Evolutionary conservation across 768 basidiomycete genomes (phyloP).

Genomic region (Tricholoma saponaceum): DNA sequence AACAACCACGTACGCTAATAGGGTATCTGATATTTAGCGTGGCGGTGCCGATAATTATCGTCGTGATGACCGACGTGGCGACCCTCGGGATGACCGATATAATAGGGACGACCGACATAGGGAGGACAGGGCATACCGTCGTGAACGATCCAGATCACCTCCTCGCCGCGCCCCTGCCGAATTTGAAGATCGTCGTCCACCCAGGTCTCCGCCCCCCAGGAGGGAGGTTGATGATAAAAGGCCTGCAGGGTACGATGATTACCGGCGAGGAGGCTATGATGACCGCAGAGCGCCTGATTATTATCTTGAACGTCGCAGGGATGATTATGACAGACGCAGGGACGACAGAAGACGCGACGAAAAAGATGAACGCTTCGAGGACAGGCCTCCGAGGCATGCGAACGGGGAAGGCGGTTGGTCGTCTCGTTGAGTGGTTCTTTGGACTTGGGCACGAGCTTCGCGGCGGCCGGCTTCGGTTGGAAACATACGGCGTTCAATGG

Average conservation of each 20-base stretch:
- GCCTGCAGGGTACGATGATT: constrained; percentile 91
- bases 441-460: constrained; percentile 13
- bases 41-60: constrained; percentile 70
- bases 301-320: constrained; percentile 87
- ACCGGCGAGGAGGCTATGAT: constrained; percentile 81
- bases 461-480: constrained; percentile 30
- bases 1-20: constrained; percentile 5
- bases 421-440: constrained; percentile 50
- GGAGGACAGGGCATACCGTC: constrained; percentile 53
- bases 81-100: constrained; percentile 52
- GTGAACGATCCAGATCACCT: constrained; percentile 84
- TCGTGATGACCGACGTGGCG: constrained; percentile 68
- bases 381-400: constrained; percentile 65
- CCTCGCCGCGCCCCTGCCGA: constrained; percentile 55
- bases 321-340: constrained; percentile 63
- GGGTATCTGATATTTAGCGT: constrained; percentile 43
- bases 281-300: constrained; percentile 80
- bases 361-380: constrained; percentile 78
- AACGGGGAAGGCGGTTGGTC: constrained; percentile 77
- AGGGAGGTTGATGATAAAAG: constrained; percentile 83
- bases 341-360: constrained; percentile 81
- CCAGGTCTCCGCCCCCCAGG: constrained; percentile 77
- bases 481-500: constrained; percentile 35
- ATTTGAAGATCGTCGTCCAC: constrained; percentile 64
- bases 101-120: constrained; percentile 58